A percentile compares a stretch with the other conserved stretches of the same genome.
Evolutionary conservation across 306 rosid species (phyloP).

Genomic region (Trifolium subterraneum): DNA sequence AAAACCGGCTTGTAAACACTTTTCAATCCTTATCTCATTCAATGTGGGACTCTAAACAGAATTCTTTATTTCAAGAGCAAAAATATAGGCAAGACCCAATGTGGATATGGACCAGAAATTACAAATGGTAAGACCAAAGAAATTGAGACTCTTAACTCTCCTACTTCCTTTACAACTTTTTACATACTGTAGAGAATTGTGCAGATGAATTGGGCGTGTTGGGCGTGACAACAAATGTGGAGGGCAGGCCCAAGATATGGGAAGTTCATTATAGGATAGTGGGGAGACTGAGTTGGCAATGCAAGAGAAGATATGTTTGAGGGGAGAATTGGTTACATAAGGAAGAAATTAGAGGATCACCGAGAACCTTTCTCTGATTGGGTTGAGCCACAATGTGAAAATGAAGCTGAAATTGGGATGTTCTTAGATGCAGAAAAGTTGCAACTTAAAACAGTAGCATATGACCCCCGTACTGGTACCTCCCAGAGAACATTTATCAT

Average conservation of each 20-base stretch:
- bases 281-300: not conserved
- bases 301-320: not conserved
- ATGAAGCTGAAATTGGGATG: constrained; percentile 51
- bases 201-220: not conserved
- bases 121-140: not conserved
- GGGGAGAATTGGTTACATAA: not conserved
- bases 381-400: constrained; percentile 80
- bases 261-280: not conserved
- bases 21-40: not conserved
- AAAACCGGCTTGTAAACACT: not conserved
- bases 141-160: not conserved
- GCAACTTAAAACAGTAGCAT: no score
- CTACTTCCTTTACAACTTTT: not conserved
- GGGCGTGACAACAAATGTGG: not conserved
- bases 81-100: not conserved
- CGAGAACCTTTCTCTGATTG: constrained; percentile 41
- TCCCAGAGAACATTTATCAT: no score
- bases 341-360: not conserved
- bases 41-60: not conserved
- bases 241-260: not conserved
- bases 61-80: not conserved
- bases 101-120: not conserved
- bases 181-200: not conserved
- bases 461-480: no score
- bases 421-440: constrained; percentile 44